A percentile compares a stretch with the other conserved stretches of the same genome.
These are phyloP conservation scores for Candida nanaspora DNA, from an alignment of 805 yeast genomes.

Conservation along the genomic window DNA sequence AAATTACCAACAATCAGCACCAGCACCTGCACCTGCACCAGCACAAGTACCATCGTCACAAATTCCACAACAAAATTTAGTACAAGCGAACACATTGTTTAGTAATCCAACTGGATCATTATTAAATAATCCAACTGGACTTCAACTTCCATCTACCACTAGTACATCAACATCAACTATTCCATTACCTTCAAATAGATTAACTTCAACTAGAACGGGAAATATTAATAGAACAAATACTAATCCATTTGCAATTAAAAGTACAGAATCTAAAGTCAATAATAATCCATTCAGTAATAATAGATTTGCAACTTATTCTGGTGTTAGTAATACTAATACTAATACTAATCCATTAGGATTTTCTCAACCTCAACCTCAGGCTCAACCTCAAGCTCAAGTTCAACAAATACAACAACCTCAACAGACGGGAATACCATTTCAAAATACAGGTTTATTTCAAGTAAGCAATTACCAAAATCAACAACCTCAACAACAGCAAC, in stretches of 20 bases:
- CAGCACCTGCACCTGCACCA: slow-evolving; percentile 8
- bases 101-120: too few relatives aligned
- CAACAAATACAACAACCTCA: background rate
- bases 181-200: background rate
- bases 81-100: background rate
- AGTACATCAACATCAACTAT: background rate
- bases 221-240: slow-evolving; percentile 17
- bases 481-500: slow-evolving; percentile 4
- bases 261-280: slow-evolving; percentile 3
- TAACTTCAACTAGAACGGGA: slow-evolving; percentile 12
- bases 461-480: background rate
- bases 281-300: slow-evolving; percentile 22
- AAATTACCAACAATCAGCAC: slow-evolving; percentile 12
- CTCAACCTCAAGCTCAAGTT: slow-evolving; percentile 23
- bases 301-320: slow-evolving; percentile 11
- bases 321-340: slow-evolving; percentile 1
- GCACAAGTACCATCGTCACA: slow-evolving; percentile 12
- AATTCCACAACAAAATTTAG: slow-evolving; percentile 14
- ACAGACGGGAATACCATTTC: background rate
- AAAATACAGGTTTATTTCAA: background rate
- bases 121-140: background rate
- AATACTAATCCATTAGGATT: too few relatives aligned
- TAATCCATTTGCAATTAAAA: slow-evolving; percentile 22
- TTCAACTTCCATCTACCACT: background rate
- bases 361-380: too few relatives aligned